These are phyloP conservation scores for Astrephomene gubernaculifera DNA, from an alignment of 139 green algal species.

Conservation along the genomic window DNA sequence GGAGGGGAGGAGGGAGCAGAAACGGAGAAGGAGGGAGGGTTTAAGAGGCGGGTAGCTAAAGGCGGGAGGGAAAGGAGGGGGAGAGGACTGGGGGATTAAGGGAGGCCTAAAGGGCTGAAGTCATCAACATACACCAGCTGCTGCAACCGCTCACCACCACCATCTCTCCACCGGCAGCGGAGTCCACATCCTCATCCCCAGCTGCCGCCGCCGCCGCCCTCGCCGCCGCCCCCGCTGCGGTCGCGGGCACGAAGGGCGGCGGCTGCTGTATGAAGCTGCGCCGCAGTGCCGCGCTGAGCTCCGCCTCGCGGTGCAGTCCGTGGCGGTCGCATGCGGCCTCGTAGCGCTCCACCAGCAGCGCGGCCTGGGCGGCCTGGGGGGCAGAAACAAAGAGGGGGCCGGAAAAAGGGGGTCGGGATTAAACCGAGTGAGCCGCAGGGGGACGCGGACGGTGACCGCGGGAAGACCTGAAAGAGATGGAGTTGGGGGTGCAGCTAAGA, in stretches of 20 bases:
- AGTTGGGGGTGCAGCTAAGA: too few relatives aligned
- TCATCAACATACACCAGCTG: too few relatives aligned
- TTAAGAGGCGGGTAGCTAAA: neutral
- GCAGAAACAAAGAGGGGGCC: neutral
- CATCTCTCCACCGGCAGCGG: too few relatives aligned
- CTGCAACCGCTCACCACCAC: too few relatives aligned
- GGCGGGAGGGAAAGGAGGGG: neutral
- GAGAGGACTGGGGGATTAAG: neutral
- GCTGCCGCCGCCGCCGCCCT: neutral
- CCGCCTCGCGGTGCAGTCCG: conserved; percentile 3
- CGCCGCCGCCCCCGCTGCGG: neutral
- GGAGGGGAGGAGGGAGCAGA: neutral
- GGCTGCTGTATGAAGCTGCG: neutral
- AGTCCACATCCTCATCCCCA: neutral
- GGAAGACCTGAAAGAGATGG: too few relatives aligned
- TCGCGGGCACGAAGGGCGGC: neutral
- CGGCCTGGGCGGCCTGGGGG: conserved; percentile 1
- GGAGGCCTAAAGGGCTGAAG: too few relatives aligned
- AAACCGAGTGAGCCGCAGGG: too few relatives aligned
- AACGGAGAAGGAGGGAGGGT: neutral
- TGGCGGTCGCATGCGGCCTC: neutral
- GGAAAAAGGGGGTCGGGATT: too few relatives aligned
- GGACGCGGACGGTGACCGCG: too few relatives aligned
- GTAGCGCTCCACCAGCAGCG: conserved; percentile 7
- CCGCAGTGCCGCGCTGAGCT: neutral